Evolutionary conservation across 805 yeast genomes (phyloP), one percentile per base, ranked within the genome.

Genomic region (Kockiozyma suomiensis): DNA sequence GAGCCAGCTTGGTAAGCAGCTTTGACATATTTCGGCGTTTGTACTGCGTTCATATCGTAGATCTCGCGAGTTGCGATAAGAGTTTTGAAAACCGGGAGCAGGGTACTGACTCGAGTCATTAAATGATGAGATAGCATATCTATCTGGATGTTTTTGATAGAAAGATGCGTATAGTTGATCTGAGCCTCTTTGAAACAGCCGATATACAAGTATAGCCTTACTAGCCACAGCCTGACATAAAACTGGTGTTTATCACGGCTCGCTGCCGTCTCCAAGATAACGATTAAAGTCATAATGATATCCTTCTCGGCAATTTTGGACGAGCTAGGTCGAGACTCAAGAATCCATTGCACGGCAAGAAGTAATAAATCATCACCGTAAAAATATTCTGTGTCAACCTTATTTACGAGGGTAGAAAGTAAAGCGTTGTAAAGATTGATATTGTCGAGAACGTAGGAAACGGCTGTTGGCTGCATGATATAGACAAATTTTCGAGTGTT

Each of bases 91-190:
- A 23, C 33, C 0, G 89, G 88, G 40, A 69, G 71, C 0, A 78
- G 62, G 0, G 83, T 69, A 0, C 85, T 76, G 26, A 78, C 65
- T 50, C 89, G 78, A 0, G 84, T 76, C 8, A 78, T 73, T 8
- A 85, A 67, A 62, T 81, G 78, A 62, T 83, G 81, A 12, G 67
- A 57, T 49, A 88, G 71, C 0, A 89, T 81, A 68, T 92, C 97
- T 52, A 80, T 77, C 73, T 93, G 98, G 7, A 91, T 73, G 74
- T 86, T 85, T 69, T 87, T 89, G 66, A 90, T 81, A 38, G 84
- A 82, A 53, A 92, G 72, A 0, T 76, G 69, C 15, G 79, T 72
- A 70, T 81, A 90, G 48, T 84, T 81, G n/a, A 72, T 70, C 35
- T 72, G 66, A 0, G 92, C 86, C 43, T 77, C 71, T 1, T 80